A percentile compares a stretch with the other conserved stretches of the same genome.
Conservation (phyloP, 2,329 filamentous ascomycete genomes). For the Dothideomycetidae sp. region DNA sequence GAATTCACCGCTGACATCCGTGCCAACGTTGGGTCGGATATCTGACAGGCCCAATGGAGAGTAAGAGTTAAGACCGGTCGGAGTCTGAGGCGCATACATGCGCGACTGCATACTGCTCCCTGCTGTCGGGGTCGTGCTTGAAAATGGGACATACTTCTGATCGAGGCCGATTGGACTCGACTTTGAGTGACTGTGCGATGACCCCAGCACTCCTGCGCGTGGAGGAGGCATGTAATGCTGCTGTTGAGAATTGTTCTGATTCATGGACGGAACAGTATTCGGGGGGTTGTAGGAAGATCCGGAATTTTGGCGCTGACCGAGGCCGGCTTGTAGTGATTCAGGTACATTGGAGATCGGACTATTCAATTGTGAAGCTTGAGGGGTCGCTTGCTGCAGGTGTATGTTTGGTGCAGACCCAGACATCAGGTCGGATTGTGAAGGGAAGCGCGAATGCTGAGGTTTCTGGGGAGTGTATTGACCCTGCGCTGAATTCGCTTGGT, state of each 20-base stretch:
- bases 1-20: constrained; percentile 55
- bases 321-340: constrained; percentile 44
- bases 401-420: constrained; percentile 37
- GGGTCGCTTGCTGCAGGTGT: constrained; percentile 41
- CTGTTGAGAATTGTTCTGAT: constrained; percentile 34
- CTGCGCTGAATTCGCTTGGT: constrained; percentile 21
- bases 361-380: constrained; percentile 17
- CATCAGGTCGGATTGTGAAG: constrained; percentile 19
- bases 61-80: constrained; percentile 52
- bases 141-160: constrained; percentile 48
- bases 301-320: constrained; percentile 34
- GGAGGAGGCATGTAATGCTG: constrained; percentile 46
- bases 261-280: constrained; percentile 29
- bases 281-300: constrained; percentile 36
- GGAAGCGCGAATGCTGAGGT: constrained; percentile 37
- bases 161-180: constrained; percentile 61
- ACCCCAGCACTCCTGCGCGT: constrained; percentile 49
- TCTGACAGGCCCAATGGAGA: constrained; percentile 84
- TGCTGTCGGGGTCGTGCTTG: constrained; percentile 39
- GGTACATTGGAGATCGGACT: constrained; percentile 30
- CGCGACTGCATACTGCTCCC: constrained; percentile 11
- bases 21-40: constrained; percentile 76
- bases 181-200: constrained; percentile 64
- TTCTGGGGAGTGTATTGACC: constrained; percentile 27
- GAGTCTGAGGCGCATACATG: constrained; percentile 34